These are phyloP conservation scores for Ephemerocybe angulata DNA, from an alignment of 768 basidiomycete species.

Conservation along the genomic window DNA sequence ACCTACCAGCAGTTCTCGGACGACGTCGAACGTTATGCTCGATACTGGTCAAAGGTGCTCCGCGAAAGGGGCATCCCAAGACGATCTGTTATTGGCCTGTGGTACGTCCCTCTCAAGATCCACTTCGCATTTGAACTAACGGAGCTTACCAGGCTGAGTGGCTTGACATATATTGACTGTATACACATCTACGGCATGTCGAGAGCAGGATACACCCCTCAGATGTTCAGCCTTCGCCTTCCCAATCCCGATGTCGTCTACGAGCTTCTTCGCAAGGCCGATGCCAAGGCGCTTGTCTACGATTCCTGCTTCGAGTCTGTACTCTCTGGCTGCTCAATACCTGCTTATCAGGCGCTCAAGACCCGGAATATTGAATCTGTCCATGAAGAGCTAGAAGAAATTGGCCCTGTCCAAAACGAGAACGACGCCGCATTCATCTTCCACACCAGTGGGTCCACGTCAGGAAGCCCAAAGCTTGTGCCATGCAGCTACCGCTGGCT, in stretches of 20 bases:
- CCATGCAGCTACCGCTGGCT: slow-evolving; percentile 70
- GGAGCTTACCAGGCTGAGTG: slow-evolving; percentile 52
- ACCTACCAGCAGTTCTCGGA: slow-evolving; percentile 60
- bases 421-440: slow-evolving; percentile 62
- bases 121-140: background rate
- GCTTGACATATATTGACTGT: slow-evolving; percentile 67
- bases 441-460: slow-evolving; percentile 81
- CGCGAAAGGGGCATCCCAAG: slow-evolving; percentile 41
- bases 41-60: slow-evolving; percentile 58
- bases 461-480: slow-evolving; percentile 78
- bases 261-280: slow-evolving; percentile 61
- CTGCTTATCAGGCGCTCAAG: slow-evolving; percentile 42
- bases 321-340: slow-evolving; percentile 45
- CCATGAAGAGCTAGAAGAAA: slow-evolving; percentile 39
- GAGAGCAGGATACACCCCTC: slow-evolving; percentile 73
- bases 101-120: slow-evolving; percentile 42
- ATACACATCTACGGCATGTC: slow-evolving; percentile 73
- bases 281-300: slow-evolving; percentile 61
- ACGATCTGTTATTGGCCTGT: slow-evolving; percentile 66
- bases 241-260: slow-evolving; percentile 69
- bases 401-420: slow-evolving; percentile 29
- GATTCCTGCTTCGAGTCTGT: slow-evolving; percentile 52
- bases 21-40: slow-evolving; percentile 65
- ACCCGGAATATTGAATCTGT: slow-evolving; percentile 35
- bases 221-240: slow-evolving; percentile 73